Evolutionary conservation across 129 eudicot species (phyloP).

Genomic region (Helianthus tuberosus): DNA sequence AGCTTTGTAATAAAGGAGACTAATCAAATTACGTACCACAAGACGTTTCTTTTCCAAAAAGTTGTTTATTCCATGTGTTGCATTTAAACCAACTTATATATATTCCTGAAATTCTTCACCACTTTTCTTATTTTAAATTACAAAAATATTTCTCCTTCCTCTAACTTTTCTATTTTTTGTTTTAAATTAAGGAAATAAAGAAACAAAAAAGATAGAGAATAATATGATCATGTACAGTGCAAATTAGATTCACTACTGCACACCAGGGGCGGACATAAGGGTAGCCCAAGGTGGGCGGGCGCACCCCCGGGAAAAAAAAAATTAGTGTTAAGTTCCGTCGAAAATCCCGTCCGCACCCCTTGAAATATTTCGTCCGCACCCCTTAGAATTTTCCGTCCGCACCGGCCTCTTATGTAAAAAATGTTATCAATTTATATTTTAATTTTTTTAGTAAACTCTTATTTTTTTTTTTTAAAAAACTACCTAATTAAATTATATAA

Average conservation of each 20-base stretch:
- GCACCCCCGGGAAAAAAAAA: too few relatives aligned
- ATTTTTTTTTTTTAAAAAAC: too few relatives aligned
- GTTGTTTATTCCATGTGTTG: slow-evolving; percentile 56
- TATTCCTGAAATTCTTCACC: slow-evolving; percentile 40
- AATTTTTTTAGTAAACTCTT: too few relatives aligned
- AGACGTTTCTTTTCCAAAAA: slow-evolving; percentile 61
- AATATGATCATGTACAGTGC: slow-evolving; percentile 15
- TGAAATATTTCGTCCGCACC: too few relatives aligned
- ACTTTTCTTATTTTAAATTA: slow-evolving; percentile 18
- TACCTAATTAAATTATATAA: too few relatives aligned
- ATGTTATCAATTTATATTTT: too few relatives aligned
- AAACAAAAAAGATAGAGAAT: not conserved
- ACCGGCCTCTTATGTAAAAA: too few relatives aligned
- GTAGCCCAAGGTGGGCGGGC: too few relatives aligned
- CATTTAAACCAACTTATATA: slow-evolving; percentile 38
- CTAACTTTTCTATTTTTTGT: slow-evolving; percentile 10
- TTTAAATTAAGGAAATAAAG: slow-evolving; percentile 7
- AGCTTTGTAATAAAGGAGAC: slow-evolving; percentile 53
- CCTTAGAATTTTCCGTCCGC: too few relatives aligned
- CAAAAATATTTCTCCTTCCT: slow-evolving; percentile 8
- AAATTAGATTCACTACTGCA: slow-evolving; percentile 13
- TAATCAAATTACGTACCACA: slow-evolving; percentile 67
- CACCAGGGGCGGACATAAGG: too few relatives aligned
- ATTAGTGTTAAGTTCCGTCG: too few relatives aligned
- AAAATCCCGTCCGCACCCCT: too few relatives aligned